These are phyloP conservation scores for Takashimella tepidaria DNA, from an alignment of 1,284 basidiomycete genomes.

Conservation along the genomic window DNA sequence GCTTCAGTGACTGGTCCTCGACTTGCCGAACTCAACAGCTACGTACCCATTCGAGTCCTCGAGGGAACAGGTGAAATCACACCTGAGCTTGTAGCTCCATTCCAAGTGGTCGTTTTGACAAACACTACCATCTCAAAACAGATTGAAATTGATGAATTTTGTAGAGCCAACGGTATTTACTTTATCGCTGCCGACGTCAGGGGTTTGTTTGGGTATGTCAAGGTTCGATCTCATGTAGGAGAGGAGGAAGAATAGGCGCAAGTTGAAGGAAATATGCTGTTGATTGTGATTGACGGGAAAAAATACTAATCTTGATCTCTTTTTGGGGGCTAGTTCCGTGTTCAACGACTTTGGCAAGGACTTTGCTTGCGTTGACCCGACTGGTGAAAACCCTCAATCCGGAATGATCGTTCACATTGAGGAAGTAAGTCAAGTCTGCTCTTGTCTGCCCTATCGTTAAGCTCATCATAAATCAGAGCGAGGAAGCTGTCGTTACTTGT, in stretches of 20 bases:
- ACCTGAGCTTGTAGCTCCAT: conserved; percentile 73
- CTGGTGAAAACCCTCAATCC: conserved; percentile 84
- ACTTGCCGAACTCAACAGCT: conserved; percentile 90
- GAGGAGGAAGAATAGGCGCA: too few species aligned
- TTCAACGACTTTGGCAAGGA: conserved; percentile 97
- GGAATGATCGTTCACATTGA: conserved; percentile 94
- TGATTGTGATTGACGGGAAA: too few species aligned
- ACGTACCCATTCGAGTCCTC: conserved; percentile 86
- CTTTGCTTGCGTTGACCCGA: conserved; percentile 92
- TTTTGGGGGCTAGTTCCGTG: conserved; percentile 75
- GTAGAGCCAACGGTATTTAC: conserved; percentile 77
- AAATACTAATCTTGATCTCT: too few species aligned
- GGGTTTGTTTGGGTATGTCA: conserved; percentile 83
- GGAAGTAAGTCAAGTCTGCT: conserved; percentile 53
- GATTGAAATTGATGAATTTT: conserved; percentile 92
- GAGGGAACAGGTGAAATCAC: conserved; percentile 68
- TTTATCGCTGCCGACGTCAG: conserved; percentile 90
- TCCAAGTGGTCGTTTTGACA: conserved; percentile 87
- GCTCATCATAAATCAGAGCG: conserved; percentile 54
- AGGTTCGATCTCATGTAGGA: not conserved
- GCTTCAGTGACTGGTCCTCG: conserved; percentile 83
- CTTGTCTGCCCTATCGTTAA: not conserved
- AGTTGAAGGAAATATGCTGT: too few species aligned
- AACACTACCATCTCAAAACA: conserved; percentile 74
- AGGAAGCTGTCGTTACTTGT: conserved; percentile 89